Conservation (phyloP, 2,329 filamentous ascomycete genomes). For the Paracoccidioides brasiliensis region DNA sequence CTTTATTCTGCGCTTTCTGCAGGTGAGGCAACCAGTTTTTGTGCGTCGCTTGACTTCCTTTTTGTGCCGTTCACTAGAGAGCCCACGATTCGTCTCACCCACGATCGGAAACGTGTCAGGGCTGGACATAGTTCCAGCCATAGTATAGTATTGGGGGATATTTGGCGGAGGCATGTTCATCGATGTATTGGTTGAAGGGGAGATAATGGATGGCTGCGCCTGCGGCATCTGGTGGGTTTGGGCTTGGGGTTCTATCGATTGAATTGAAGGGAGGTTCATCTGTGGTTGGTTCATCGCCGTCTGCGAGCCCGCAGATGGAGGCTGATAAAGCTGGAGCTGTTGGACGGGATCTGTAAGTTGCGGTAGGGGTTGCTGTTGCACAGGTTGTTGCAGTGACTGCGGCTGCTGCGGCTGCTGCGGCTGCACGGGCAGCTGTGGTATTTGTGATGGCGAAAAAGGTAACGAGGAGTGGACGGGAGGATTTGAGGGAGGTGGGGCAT, state of each 20-base stretch:
- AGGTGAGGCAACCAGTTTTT: slow-evolving; percentile 58
- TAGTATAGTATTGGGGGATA: slow-evolving; percentile 36
- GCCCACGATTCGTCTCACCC: slow-evolving; percentile 39
- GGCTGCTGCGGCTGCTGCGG: slow-evolving; percentile 28
- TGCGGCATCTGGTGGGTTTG: slow-evolving; percentile 12
- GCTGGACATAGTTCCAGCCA: slow-evolving; percentile 29
- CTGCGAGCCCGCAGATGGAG: neutral
- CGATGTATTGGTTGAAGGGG: slow-evolving; percentile 1
- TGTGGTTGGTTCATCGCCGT: neutral
- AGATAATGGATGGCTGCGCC: slow-evolving; percentile 6
- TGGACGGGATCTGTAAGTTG: slow-evolving; percentile 8
- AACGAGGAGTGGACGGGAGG: neutral
- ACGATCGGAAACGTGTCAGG: slow-evolving; percentile 42
- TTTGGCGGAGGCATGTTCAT: slow-evolving; percentile 11
- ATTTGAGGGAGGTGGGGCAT: slow-evolving; percentile 12
- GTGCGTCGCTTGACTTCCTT: slow-evolving; percentile 66
- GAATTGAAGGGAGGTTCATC: slow-evolving; percentile 18
- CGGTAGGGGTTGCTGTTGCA: slow-evolving; percentile 6
- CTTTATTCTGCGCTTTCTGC: slow-evolving; percentile 58
- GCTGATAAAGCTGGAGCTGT: slow-evolving; percentile 1
- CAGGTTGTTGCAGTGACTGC: slow-evolving; percentile 8
- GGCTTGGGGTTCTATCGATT: slow-evolving; percentile 23
- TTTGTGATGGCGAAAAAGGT: slow-evolving; percentile 29
- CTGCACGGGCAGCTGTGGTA: slow-evolving; percentile 29
- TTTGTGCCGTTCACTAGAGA: slow-evolving; percentile 50